Base-by-base conservation (phyloP, 345 rosid genomes). In the Eucalyptus leucophloia region DNA sequence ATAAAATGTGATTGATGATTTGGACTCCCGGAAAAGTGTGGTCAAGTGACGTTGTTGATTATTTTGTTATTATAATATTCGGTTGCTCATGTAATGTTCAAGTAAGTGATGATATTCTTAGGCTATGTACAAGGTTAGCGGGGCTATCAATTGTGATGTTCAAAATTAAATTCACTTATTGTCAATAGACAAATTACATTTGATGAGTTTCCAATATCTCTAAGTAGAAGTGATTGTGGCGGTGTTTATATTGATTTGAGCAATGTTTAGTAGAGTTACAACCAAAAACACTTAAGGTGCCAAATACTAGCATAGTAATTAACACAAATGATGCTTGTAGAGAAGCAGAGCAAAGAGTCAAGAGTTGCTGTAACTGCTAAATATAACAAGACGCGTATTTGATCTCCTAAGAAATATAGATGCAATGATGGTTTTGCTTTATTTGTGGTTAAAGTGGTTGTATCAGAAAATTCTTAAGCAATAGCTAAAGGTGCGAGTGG, bases 241-340 rank as follows among this genome's bases (percentile, higher is more conserved):
- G 1, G 5, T 65, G 11, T 65, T 65, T 65, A 65, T 65, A 65
- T 9, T 17, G 77, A 65, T 65, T 15, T 65, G 21, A 65, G 18
- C 3, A 15, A 0, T 16, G 37, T 65, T 65, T 17, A 65, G 40
- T 16, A 17, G 58, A 53, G 24, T 65, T 65, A 65, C 3, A 65
- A 15, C 77, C 0, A 65, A 2, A 65, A 65, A 32, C 77, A n/a
- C 32, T 7, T 28, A 28, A 62, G 32, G 32, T 62, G n/a, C 4
- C 0, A 3, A 2, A 4, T 30, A 62, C 7, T 30, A 3, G 8
- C 34, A 6, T 62, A 62, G 4, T 62, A 62, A 62, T 30, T 4
- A 30, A 62, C 9, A 62, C 16, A 30, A 0, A 30, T 30, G 18
- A 5, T 62, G 0, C 0, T 62, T 62, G 16, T 0, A 62, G 9